Conservation (phyloP, 2,329 filamentous ascomycete species). For the Pseudogymnoascus sp. region DNA sequence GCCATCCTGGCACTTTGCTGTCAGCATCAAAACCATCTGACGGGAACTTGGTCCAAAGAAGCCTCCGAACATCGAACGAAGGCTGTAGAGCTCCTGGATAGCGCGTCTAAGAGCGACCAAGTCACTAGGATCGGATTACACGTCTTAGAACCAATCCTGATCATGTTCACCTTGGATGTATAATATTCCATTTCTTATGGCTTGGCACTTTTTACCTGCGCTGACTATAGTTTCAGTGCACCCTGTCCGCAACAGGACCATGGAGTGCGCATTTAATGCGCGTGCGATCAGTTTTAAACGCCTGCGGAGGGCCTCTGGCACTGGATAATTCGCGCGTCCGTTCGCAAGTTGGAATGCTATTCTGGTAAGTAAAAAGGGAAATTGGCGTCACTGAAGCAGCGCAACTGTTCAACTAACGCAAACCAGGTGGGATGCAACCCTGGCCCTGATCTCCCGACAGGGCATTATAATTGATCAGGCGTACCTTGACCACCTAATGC, state of each 20-base stretch:
- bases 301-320: constrained; percentile 17
- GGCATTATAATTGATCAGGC: constrained; percentile 23
- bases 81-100: constrained; percentile 24
- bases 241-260: constrained; percentile 29
- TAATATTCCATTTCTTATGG: neutral
- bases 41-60: constrained; percentile 20
- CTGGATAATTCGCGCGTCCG: constrained; percentile 21
- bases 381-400: neutral
- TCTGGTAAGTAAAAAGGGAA: constrained; percentile 21
- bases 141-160: constrained; percentile 26
- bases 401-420: neutral
- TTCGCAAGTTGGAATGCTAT: constrained; percentile 28
- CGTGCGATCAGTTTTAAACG: constrained; percentile 21
- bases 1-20: constrained; percentile 28
- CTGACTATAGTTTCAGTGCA: constrained; percentile 22
- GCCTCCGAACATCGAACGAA: constrained; percentile 21
- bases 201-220: neutral
- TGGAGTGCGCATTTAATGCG: constrained; percentile 27
- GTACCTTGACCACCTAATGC: constrained; percentile 21
- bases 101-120: constrained; percentile 14
- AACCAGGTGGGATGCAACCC: constrained; percentile 27
- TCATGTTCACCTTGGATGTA: constrained; percentile 31
- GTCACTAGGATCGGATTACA: neutral
- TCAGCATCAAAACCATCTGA: constrained; percentile 26
- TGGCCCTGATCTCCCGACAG: constrained; percentile 28